Base-by-base conservation (phyloP, 75 land plant species). In the Ceratopteris richardii region DNA sequence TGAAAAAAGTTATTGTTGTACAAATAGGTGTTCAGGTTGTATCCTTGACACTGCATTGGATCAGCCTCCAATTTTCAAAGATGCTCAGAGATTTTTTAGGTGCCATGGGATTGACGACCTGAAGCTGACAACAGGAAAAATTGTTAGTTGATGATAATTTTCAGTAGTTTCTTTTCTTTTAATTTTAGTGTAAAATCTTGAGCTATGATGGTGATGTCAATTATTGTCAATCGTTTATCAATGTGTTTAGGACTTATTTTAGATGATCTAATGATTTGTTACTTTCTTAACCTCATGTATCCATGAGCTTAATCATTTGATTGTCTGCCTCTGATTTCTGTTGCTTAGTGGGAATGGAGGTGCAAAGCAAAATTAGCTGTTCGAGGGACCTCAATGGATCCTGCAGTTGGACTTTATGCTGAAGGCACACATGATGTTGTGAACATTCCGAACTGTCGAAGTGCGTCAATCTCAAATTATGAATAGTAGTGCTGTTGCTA, bases 281-380 rank as follows among this genome's bases (percentile, higher is more conserved):
- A n/a, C n/a, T n/a, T n/a, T n/a, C n/a, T n/a, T n/a, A n/a, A n/a
- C n/a, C n/a, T n/a, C n/a, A n/a, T n/a, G n/a, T n/a, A 18, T 63
- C 9, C 44, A 23, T 44, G 46, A 20, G 43, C 31, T 20, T 54
- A 27, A 39, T 13, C 13, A 18, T 26, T 12, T 46, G 16, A 39
- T 40, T 64, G 16, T 36, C 37, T 33, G 37, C 37, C 56, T 25
- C 11, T 41, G 9, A 23, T 65, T 2, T 44, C 56, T 20, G n/a
- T 40, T 50, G 31, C 29, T 12, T 40, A 94, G 97, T 80, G 80
- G 81, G 97, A 75, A 65, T 95, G 99, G 99, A 82, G 99, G 42
- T 95, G 99, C 56, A 87, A 97, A 18, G 99, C 93, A 20, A 95
- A 95, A 70, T 65, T 95, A 25, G 99, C 93, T 6, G 97, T 95